Percentiles rank a stretch among this genome's conserved stretches.
phyloP scores from a whole-genome alignment of 192 early-diverging fungal genomes.

The Cetraspora pellucida region DNA sequence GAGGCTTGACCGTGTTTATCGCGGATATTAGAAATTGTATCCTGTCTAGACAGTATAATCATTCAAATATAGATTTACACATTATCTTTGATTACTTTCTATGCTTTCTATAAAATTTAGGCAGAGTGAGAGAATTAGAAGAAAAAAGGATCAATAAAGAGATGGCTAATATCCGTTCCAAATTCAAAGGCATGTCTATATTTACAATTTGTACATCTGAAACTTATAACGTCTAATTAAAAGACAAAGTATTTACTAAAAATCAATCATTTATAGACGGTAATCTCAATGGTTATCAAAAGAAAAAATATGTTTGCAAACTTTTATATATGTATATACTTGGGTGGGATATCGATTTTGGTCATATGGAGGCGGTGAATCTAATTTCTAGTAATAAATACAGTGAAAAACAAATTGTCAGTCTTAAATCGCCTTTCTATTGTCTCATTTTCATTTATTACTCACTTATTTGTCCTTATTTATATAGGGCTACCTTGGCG shows the following conservation, averaged over 20 bases:
- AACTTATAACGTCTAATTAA: neutral
- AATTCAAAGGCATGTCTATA: slow-evolving; percentile 85
- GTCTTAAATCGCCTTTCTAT: slow-evolving; percentile 16
- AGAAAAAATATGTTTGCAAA: slow-evolving; percentile 99
- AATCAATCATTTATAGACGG: slow-evolving; percentile 60
- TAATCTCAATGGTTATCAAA: slow-evolving; percentile 94
- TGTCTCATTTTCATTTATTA: neutral
- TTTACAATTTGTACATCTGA: neutral
- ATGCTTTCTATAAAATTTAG: slow-evolving; percentile 46
- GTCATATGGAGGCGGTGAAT: slow-evolving; percentile 94
- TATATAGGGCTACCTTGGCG: slow-evolving; percentile 89
- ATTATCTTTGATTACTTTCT: slow-evolving; percentile 5
- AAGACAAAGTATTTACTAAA: no score
- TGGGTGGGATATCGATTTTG: slow-evolving; percentile 98
- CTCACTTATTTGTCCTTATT: neutral
- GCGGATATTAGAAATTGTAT: slow-evolving; percentile 98
- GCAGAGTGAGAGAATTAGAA: slow-evolving; percentile 94
- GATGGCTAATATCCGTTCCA: slow-evolving; percentile 96
- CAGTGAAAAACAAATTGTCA: slow-evolving; percentile 97
- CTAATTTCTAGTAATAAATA: slow-evolving; percentile 88
- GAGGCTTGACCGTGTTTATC: slow-evolving; percentile 93
- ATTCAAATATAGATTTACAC: neutral
- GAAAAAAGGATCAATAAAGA: slow-evolving; percentile 99
- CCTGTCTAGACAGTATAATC: neutral
- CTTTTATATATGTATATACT: slow-evolving; percentile 99